Conservation (phyloP, 495 filamentous ascomycete species). For the Trichocladium antarcticum region DNA sequence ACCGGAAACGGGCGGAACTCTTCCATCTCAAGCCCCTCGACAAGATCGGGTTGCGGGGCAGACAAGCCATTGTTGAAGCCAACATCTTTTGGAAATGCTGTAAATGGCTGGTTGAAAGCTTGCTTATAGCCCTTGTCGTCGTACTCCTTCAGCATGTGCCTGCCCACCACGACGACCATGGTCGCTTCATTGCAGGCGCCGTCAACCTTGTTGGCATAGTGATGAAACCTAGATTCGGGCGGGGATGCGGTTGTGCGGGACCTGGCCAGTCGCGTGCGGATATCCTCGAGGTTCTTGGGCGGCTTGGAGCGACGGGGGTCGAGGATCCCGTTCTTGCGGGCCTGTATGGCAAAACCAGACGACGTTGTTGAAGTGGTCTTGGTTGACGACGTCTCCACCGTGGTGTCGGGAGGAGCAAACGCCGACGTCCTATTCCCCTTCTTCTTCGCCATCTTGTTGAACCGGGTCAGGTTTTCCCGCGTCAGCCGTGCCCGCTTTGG, state of each 20-base stretch:
- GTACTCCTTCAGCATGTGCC: slow-evolving; percentile 18
- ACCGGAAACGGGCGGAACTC: slow-evolving; percentile 24
- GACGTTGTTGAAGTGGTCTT: slow-evolving; percentile 21
- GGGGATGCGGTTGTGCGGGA: slow-evolving; percentile 22
- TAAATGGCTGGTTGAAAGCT: slow-evolving; percentile 22
- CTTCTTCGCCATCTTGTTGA: too few species aligned
- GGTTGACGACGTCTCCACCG: slow-evolving; percentile 10
- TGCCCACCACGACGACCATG: slow-evolving; percentile 7
- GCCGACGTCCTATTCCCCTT: not conserved
- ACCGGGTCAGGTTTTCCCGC: not conserved
- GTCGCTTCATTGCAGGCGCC: slow-evolving; percentile 19
- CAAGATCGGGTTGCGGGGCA: slow-evolving; percentile 24
- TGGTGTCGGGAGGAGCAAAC: slow-evolving; percentile 4
- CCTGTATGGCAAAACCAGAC: slow-evolving; percentile 19
- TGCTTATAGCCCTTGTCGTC: slow-evolving; percentile 10
- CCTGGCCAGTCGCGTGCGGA: slow-evolving; percentile 11
- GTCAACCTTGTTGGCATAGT: slow-evolving; percentile 12
- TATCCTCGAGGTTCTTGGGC: slow-evolving; percentile 19
- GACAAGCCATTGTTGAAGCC: slow-evolving; percentile 28
- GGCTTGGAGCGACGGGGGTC: slow-evolving; percentile 14
- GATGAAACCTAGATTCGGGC: slow-evolving; percentile 13
- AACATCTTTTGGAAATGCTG: slow-evolving; percentile 18
- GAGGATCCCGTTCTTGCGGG: slow-evolving; percentile 23
- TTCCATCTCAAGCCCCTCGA: slow-evolving; percentile 18
- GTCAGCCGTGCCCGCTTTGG: not conserved